Percentiles rank a stretch among this genome's conserved stretches.
phyloP scores from a whole-genome alignment of 176 grass and related monocot species.

The Aegilops tauschii region DNA sequence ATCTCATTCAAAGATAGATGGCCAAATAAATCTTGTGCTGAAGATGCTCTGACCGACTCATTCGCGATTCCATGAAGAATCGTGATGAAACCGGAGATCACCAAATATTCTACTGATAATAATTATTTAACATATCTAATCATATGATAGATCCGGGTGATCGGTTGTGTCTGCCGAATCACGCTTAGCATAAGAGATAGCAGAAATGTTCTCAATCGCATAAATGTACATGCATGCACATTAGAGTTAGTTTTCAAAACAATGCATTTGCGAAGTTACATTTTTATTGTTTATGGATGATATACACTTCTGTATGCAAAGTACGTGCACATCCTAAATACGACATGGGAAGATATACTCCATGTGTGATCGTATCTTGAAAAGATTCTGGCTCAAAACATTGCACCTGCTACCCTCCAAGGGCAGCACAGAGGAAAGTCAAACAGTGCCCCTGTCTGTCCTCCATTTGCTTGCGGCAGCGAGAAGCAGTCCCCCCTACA shows the following conservation, averaged over 20 bases:
- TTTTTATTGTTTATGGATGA: not conserved
- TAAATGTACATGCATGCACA: no score
- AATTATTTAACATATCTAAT: not conserved
- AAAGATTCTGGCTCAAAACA: slow-evolving; percentile 23
- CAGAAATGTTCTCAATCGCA: not conserved
- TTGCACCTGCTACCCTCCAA: not conserved
- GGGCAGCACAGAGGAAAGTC: slow-evolving; percentile 25
- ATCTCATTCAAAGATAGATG: not conserved
- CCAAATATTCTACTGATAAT: not conserved
- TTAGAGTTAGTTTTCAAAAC: not conserved
- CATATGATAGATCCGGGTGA: not conserved
- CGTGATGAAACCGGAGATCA: not conserved
- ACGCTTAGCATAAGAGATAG: not conserved
- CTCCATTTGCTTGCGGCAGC: not conserved
- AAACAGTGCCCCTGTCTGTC: slow-evolving; percentile 19
- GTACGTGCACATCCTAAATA: not conserved
- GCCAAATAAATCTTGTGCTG: no score
- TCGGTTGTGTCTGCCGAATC: not conserved
- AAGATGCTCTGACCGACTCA: not conserved
- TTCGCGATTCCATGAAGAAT: not conserved
- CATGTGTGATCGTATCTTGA: not conserved
- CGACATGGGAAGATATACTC: not conserved
- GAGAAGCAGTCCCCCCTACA: not conserved
- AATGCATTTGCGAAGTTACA: not conserved
- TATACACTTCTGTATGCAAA: not conserved